phyloP scores from a whole-genome alignment of 1,284 basidiomycete species.

The Apiotrichum montevideense region DNA sequence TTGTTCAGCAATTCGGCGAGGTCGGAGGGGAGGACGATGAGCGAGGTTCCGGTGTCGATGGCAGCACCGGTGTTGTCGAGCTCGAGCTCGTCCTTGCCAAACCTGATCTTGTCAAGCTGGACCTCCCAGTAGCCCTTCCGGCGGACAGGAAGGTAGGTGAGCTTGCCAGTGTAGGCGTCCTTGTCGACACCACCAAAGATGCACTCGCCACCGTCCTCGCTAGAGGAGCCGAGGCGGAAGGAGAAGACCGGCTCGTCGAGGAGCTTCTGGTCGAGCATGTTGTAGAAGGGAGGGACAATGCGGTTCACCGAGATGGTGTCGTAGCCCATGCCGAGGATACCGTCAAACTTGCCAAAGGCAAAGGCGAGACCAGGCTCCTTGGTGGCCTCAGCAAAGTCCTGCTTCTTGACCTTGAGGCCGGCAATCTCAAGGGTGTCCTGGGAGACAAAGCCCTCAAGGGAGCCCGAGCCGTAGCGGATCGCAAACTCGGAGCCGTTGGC shows the following conservation, averaged over 20 bases:
- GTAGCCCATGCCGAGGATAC: constrained; percentile 91
- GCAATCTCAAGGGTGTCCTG: constrained; percentile 77
- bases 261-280: constrained; percentile 78
- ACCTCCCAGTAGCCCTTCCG: constrained; percentile 99
- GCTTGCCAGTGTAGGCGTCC: constrained; percentile 70
- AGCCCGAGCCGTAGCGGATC: constrained; percentile 94
- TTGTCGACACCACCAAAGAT: constrained; percentile 88
- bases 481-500: constrained; percentile 85
- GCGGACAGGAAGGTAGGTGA: constrained; percentile 84
- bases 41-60: constrained; percentile 72
- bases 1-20: constrained; percentile 97
- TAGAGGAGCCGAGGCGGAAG: constrained; percentile 85
- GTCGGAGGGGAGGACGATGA: constrained; percentile 68
- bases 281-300: constrained; percentile 92
- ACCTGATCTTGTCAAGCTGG: constrained; percentile 75
- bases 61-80: constrained; percentile 89
- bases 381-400: constrained; percentile 94
- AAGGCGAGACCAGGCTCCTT: constrained; percentile 97
- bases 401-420: constrained; percentile 67
- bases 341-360: constrained; percentile 91
- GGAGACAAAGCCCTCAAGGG: constrained; percentile 94
- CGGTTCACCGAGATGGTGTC: constrained; percentile 90
- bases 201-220: constrained; percentile 85
- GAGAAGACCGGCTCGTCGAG: constrained; percentile 84
- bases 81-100: constrained; percentile 78